A percentile compares a stretch with the other conserved stretches of the same genome.
Conservation (phyloP, 306 rosid species). For the Herpetospermum pedunculosum region DNA sequence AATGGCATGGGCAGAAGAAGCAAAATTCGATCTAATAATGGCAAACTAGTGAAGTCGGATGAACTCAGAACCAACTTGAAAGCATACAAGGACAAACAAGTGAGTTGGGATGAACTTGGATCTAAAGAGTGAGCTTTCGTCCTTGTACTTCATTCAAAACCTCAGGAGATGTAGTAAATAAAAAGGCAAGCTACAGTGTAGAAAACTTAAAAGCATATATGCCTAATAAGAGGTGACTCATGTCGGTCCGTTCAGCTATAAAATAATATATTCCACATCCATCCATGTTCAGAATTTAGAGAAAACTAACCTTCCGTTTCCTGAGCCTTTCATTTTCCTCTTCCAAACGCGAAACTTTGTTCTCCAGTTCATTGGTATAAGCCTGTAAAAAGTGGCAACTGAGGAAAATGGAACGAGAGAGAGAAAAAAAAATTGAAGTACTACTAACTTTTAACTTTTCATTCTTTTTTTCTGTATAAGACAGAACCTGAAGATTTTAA, state of each 20-base stretch:
- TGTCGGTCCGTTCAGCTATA: neutral
- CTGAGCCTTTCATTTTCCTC: constrained; percentile 91
- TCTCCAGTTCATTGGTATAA: constrained; percentile 83
- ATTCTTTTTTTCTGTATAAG: neutral
- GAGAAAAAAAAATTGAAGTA: neutral
- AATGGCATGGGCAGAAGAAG: neutral
- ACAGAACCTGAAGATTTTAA: neutral
- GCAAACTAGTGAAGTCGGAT: neutral
- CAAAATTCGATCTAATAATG: neutral
- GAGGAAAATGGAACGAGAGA: neutral
- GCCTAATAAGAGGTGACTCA: neutral
- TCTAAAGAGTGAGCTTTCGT: neutral
- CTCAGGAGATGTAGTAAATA: neutral
- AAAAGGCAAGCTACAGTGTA: neutral
- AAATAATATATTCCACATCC: neutral
- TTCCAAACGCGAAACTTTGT: constrained; percentile 68
- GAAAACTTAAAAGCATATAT: neutral
- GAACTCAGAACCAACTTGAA: neutral
- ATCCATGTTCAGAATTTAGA: neutral
- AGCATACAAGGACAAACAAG: neutral
- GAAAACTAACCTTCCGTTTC: constrained; percentile 59
- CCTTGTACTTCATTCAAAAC: neutral
- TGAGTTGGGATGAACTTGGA: neutral
- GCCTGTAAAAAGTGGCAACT: constrained; percentile 42
- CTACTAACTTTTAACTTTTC: neutral